Conservation (phyloP, 768 basidiomycete genomes). For the Agaricus subrufescens region DNA sequence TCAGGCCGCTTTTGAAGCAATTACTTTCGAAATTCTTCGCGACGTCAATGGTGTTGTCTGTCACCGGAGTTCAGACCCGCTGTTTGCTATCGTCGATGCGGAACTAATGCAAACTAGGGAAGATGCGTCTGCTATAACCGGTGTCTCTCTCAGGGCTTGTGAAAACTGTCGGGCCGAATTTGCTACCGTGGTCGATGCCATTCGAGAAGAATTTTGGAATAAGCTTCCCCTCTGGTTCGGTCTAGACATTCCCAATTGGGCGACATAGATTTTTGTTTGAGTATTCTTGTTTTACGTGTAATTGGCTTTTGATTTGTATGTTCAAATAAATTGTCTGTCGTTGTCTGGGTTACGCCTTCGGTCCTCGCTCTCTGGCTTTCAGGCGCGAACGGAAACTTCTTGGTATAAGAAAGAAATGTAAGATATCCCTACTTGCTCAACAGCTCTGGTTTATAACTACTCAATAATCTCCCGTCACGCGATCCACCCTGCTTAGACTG, state of each 20-base stretch:
- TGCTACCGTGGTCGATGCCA: constrained; percentile 50
- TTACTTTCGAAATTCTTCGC: constrained; percentile 70
- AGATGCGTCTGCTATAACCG: constrained; percentile 38
- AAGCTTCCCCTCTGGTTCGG: constrained; percentile 65
- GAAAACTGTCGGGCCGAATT: constrained; percentile 63
- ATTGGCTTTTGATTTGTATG: constrained; percentile 1
- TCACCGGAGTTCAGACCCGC: constrained; percentile 63
- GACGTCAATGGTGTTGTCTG: constrained; percentile 67
- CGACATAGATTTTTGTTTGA: constrained; percentile 4
- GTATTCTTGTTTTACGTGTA: constrained; percentile 2
- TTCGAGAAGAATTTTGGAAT: constrained; percentile 62
- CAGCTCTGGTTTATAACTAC: too few relatives aligned
- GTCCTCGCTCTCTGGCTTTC: too few relatives aligned
- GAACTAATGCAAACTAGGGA: constrained; percentile 61
- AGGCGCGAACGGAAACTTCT: too few relatives aligned
- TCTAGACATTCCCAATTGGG: constrained; percentile 34
- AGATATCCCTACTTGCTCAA: too few relatives aligned
- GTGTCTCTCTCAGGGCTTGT: constrained; percentile 50
- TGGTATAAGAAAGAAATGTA: too few relatives aligned
- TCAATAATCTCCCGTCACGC: neutral
- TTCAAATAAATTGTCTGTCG: too few relatives aligned
- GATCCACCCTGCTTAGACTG: neutral
- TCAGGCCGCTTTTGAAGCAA: constrained; percentile 67
- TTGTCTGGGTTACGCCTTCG: too few relatives aligned
- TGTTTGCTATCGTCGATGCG: constrained; percentile 66